phyloP scores from a whole-genome alignment of 1,284 basidiomycete genomes.

The Ganoderma boninense region DNA sequence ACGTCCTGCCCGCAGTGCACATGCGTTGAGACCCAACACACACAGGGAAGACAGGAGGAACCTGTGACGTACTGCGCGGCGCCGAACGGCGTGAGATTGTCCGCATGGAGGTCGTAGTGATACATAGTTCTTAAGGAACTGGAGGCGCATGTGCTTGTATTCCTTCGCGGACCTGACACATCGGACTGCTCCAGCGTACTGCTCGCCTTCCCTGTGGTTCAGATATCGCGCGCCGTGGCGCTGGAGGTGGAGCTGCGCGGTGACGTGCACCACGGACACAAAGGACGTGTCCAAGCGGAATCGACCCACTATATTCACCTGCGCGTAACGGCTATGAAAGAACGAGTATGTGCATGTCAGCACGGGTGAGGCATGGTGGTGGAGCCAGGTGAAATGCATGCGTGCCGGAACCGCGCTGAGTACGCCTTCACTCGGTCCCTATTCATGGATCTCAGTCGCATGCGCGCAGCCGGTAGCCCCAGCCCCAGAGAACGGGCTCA shows the following conservation, averaged over 20 bases:
- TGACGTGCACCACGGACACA: neutral
- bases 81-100: slow-evolving; percentile 76
- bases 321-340: neutral
- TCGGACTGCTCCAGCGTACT: slow-evolving; percentile 35
- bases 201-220: slow-evolving; percentile 54
- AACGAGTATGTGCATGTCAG: neutral
- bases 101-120: slow-evolving; percentile 62
- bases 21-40: too few species aligned
- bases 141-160: slow-evolving; percentile 56
- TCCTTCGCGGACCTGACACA: slow-evolving; percentile 57
- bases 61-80: slow-evolving; percentile 66
- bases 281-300: slow-evolving; percentile 1
- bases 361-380: neutral
- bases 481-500: slow-evolving; percentile 55
- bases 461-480: slow-evolving; percentile 40
- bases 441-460: neutral
- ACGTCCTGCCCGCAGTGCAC: slow-evolving; percentile 48
- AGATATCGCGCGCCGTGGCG: slow-evolving; percentile 87
- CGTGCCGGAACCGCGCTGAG: neutral
- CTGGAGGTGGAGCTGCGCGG: slow-evolving; percentile 65
- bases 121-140: slow-evolving; percentile 68
- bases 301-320: slow-evolving; percentile 33
- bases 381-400: neutral
- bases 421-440: neutral
- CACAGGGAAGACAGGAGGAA: too few species aligned